These are phyloP conservation scores for Echium plantagineum DNA, from an alignment of 257 asterid genomes.

Conservation along the genomic window DNA sequence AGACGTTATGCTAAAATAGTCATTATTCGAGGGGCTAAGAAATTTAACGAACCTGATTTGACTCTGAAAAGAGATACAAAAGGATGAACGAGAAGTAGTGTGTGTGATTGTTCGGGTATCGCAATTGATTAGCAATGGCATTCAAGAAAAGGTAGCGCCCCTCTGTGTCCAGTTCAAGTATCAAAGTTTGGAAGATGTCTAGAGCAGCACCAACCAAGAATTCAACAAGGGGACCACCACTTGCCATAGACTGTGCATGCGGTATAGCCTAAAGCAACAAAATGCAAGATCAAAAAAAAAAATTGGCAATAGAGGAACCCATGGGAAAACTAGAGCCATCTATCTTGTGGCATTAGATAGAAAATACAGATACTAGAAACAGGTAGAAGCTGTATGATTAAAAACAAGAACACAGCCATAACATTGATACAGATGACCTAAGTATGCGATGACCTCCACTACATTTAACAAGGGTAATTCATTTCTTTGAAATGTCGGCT, in stretches of 20 bases:
- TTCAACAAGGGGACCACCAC: slow-evolving; percentile 34
- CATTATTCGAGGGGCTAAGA: not conserved
- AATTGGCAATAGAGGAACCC: not conserved
- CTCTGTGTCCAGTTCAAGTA: slow-evolving; percentile 79
- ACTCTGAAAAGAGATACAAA: slow-evolving; percentile 72
- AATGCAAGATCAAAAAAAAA: not conserved
- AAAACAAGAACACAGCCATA: no score
- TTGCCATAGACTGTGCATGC: slow-evolving; percentile 62
- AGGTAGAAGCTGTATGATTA: no score
- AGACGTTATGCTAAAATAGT: not conserved
- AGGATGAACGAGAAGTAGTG: slow-evolving; percentile 87
- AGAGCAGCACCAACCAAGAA: slow-evolving; percentile 75
- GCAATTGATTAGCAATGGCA: slow-evolving; percentile 90
- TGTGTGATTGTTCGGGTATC: slow-evolving; percentile 95
- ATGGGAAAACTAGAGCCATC: not conserved
- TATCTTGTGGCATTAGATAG: not conserved
- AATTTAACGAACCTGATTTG: slow-evolving; percentile 47
- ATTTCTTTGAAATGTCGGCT: no score
- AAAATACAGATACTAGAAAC: not conserved
- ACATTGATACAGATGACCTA: no score
- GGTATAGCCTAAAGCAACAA: slow-evolving; percentile 58
- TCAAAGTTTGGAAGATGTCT: slow-evolving; percentile 76
- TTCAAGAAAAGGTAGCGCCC: slow-evolving; percentile 93
- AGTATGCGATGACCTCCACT: no score
- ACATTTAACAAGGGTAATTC: no score